Evolutionary conservation across 305 asterid species (phyloP), one percentile per base, ranked within the genome.

Genomic region (Salvia sclarea): DNA sequence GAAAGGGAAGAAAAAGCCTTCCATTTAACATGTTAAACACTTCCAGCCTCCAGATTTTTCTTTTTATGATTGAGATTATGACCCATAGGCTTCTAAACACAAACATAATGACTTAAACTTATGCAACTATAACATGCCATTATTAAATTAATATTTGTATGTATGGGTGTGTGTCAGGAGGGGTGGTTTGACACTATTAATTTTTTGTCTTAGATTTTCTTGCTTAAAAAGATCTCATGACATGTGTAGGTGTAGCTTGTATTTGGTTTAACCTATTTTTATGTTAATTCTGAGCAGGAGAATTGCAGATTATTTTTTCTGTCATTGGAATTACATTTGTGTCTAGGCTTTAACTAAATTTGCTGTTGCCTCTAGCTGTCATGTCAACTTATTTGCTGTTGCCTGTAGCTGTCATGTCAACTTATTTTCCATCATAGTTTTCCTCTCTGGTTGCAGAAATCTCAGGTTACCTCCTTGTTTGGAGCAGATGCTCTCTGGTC

Each of bases 401-500:
- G 8, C 31, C 43, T 25, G 8, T 69, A 37, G 45, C 47, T 69
- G 5, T 35, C 61, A 56, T 60, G 47, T 54, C 66, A 70, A 30
- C 64, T 47, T 33, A 68, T 69, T 50, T 31, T 21, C 66, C 64
- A 31, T 57, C 70, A 66, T 43, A 47, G 59, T 75, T 38, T 25
- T 55, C 21, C 77, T 74, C 57, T 63, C 41, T 43, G 70, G 66
- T 69, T 82, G 84, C 96, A 91, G 98, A 91, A 84, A 77, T 87
- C 97, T 67, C 96, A 86, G 82, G 91, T 94, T 67, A 94, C 99
- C 65, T 91, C 99, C 80, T 85, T 85, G 81, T 94, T 94, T 79
- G 96, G 96, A 81, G 96, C 98, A 75, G 97, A 91, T 35, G 79
- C 93, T 66, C 89, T 91, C 64, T 94, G 99, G 99, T 82, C 91